Conservation (phyloP, 2,329 filamentous ascomycete genomes). For the Aulographum hederae region DNA sequence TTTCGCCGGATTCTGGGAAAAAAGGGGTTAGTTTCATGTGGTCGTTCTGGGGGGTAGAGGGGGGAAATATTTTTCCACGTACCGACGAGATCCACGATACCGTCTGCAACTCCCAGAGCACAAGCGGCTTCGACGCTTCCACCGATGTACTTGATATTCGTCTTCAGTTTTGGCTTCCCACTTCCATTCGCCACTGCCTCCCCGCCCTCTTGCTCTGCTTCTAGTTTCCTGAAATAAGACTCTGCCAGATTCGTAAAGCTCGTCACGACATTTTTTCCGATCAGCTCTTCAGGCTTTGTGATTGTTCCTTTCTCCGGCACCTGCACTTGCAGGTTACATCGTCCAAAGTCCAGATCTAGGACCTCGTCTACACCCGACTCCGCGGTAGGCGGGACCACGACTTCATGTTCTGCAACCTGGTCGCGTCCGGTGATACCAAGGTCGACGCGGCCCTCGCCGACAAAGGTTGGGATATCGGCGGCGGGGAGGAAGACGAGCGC, state of each 20-base stretch:
- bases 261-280: constrained; percentile 87
- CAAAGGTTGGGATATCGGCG: constrained; percentile 92
- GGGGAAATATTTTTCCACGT: constrained; percentile 29
- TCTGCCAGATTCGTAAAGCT: constrained; percentile 78
- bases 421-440: constrained; percentile 89
- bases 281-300: constrained; percentile 50
- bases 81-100: constrained; percentile 95
- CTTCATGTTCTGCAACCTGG: constrained; percentile 81
- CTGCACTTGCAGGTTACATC: constrained; percentile 91
- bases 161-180: constrained; percentile 43
- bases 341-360: constrained; percentile 77
- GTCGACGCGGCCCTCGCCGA: constrained; percentile 84
- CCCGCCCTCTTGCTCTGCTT: constrained; percentile 26
- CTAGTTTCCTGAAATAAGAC: constrained; percentile 68
- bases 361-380: constrained; percentile 56
- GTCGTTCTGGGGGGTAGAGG: constrained; percentile 7
- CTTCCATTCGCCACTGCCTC: constrained; percentile 15
- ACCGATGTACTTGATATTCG: constrained; percentile 84
- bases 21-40: no score
- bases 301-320: constrained; percentile 73
- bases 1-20: constrained; percentile 83
- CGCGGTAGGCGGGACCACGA: constrained; percentile 29
- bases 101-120: constrained; percentile 85
- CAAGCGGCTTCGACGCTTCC: constrained; percentile 96
- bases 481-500: constrained; percentile 94